Evolutionary conservation across 306 rosid species (phyloP).

Genomic region (Sicyos edulis): DNA sequence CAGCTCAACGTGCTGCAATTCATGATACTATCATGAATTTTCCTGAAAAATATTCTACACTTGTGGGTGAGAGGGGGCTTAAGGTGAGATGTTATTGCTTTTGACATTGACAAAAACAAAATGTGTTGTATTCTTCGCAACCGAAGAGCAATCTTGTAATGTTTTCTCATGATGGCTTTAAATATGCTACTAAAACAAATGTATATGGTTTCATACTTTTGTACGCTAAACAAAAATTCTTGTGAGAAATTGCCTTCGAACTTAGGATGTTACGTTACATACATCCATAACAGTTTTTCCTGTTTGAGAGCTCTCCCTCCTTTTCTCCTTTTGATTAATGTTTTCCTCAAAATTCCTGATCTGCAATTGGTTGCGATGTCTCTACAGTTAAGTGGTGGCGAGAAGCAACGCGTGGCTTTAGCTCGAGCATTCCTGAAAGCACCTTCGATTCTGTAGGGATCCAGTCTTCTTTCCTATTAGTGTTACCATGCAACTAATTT

Average conservation of each 20-base stretch:
- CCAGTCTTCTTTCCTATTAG: conserved; percentile 17
- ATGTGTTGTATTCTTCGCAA: background rate
- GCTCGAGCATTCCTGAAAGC: conserved; percentile 97
- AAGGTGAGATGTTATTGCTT: conserved; percentile 51
- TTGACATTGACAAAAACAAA: background rate
- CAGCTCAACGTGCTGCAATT: conserved; percentile 84
- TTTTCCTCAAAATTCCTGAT: conserved; percentile 14
- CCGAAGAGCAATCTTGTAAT: background rate
- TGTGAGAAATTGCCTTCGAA: background rate
- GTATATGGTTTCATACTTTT: conserved; percentile 8
- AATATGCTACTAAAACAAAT: background rate
- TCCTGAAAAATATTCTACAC: conserved; percentile 72
- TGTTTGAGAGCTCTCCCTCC: no score
- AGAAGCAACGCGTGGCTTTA: conserved; percentile 95
- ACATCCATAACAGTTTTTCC: no score
- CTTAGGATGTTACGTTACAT: no score
- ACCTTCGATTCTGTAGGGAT: conserved; percentile 74
- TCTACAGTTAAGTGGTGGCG: conserved; percentile 91
- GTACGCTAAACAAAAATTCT: background rate
- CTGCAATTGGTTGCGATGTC: conserved; percentile 22
- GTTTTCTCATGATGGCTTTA: background rate
- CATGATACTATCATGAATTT: conserved; percentile 87
- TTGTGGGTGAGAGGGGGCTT: conserved; percentile 96
- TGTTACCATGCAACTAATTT: background rate
- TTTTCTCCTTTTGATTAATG: background rate